Percentiles rank a stretch among this genome's conserved stretches.
Evolutionary conservation across 148 eudicot genomes (phyloP).

Genomic region (Hydrangea macrophylla): DNA sequence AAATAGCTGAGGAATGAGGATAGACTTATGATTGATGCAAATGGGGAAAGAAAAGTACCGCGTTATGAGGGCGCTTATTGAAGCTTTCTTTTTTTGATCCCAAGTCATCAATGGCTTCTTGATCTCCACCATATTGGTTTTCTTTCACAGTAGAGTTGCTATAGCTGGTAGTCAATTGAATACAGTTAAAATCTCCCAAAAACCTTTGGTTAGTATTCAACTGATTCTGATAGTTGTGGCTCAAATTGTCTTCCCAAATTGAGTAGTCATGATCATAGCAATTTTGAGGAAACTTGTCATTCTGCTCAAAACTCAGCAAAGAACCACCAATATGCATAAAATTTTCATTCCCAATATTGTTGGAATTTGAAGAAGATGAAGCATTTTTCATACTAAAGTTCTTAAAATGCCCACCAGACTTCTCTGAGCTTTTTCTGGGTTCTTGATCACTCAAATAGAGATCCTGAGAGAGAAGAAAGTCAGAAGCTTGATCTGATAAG

Average conservation of each 20-base stretch:
- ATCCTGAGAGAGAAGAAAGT: no score
- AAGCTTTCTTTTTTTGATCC: slow-evolving; percentile 40
- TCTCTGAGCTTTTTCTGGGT: slow-evolving; percentile 29
- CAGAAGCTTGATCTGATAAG: no score
- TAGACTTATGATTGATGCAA: no score
- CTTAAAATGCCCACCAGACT: slow-evolving; percentile 26
- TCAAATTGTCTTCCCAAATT: slow-evolving; percentile 39
- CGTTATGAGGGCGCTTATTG: slow-evolving; percentile 59
- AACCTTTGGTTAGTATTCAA: slow-evolving; percentile 16
- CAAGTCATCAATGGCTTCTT: slow-evolving; percentile 30
- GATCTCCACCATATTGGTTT: slow-evolving; percentile 10
- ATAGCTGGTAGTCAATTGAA: slow-evolving; percentile 28
- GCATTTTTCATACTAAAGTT: slow-evolving; percentile 29
- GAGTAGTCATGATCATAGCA: slow-evolving; percentile 25
- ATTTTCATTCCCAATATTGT: slow-evolving; percentile 29
- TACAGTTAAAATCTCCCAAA: slow-evolving; percentile 27
- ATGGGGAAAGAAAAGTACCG: slow-evolving; percentile 13
- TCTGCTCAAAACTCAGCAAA: slow-evolving; percentile 54
- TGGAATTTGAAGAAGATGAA: slow-evolving; percentile 56
- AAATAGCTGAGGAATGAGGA: no score
- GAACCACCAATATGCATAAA: slow-evolving; percentile 41
- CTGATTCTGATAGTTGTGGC: slow-evolving; percentile 14
- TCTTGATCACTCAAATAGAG: no score
- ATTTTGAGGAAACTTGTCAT: slow-evolving; percentile 13
- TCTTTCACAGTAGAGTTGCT: slow-evolving; percentile 15